phyloP scores from a whole-genome alignment of 1,139 yeast genomes.

The Zygoascus hellenicus region DNA sequence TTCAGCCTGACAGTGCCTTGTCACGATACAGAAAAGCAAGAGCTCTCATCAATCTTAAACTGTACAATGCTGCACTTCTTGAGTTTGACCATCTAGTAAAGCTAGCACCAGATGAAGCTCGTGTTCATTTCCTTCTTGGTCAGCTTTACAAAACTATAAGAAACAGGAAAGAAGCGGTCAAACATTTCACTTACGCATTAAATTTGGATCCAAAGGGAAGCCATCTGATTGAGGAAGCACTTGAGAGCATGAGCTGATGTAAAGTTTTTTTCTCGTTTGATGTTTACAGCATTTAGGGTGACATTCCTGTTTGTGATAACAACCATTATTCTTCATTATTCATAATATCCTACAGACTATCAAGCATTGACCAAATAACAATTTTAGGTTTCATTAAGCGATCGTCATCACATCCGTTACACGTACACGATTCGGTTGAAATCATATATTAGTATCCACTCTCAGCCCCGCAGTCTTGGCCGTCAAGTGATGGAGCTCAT shows the following conservation, averaged over 20 bases:
- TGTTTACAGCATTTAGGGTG: too few relatives aligned
- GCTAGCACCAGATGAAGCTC: conserved; percentile 90
- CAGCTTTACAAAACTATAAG: conserved; percentile 76
- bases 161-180: conserved; percentile 70
- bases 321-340: conserved; percentile 2
- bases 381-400: too few relatives aligned
- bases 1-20: conserved; percentile 81
- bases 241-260: conserved; percentile 40
- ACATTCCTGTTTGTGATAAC: not conserved
- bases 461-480: conserved; percentile 27
- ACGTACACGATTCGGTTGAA: not conserved
- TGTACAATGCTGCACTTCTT: conserved; percentile 63
- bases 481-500: conserved; percentile 22
- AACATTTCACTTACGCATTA: conserved; percentile 83
- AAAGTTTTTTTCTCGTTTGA: too few relatives aligned
- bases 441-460: conserved; percentile 24
- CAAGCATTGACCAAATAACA: too few relatives aligned
- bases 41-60: conserved; percentile 62
- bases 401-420: too few relatives aligned
- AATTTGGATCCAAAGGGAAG: conserved; percentile 93
- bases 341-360: not conserved
- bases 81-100: conserved; percentile 67
- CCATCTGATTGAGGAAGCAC: conserved; percentile 77
- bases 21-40: conserved; percentile 91
- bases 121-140: conserved; percentile 85